Percentiles rank a stretch among this genome's conserved stretches.
Evolutionary conservation across 495 filamentous ascomycete species (phyloP).

Genomic region (Penicillium simplicissimum): DNA sequence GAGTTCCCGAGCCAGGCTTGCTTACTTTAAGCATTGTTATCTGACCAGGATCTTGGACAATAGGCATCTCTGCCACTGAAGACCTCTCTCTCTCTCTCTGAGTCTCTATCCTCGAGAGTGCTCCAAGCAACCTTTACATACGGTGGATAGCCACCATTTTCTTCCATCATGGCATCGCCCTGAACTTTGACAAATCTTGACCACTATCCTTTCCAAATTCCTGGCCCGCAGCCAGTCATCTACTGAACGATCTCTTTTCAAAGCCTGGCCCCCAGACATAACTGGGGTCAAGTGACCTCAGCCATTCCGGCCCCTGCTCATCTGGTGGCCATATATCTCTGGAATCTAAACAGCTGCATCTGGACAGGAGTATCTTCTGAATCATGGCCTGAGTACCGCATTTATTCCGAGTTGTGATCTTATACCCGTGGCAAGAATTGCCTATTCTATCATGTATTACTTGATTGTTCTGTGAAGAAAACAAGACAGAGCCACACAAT

Average conservation of each 20-base stretch:
- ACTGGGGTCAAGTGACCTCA: neutral
- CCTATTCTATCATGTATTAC: neutral
- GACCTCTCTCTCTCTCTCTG: neutral
- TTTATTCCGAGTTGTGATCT: neutral
- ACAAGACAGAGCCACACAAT: neutral
- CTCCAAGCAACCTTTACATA: neutral
- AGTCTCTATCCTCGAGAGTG: neutral
- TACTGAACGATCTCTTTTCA: neutral
- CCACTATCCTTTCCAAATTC: neutral
- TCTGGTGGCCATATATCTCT: neutral
- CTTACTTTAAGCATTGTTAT: neutral
- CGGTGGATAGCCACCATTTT: neutral
- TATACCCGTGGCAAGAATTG: neutral
- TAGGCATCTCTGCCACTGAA: neutral
- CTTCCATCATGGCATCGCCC: neutral
- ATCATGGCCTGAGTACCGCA: neutral
- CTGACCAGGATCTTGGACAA: neutral
- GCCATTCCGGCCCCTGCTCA: neutral
- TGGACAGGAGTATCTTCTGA: neutral
- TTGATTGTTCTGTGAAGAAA: neutral
- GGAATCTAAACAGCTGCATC: neutral
- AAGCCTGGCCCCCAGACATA: no score
- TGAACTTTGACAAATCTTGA: neutral
- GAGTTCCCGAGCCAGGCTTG: neutral
- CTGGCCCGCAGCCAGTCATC: neutral